Evolutionary conservation across 768 basidiomycete species (phyloP).

Genomic region (Mycena indigotica): DNA sequence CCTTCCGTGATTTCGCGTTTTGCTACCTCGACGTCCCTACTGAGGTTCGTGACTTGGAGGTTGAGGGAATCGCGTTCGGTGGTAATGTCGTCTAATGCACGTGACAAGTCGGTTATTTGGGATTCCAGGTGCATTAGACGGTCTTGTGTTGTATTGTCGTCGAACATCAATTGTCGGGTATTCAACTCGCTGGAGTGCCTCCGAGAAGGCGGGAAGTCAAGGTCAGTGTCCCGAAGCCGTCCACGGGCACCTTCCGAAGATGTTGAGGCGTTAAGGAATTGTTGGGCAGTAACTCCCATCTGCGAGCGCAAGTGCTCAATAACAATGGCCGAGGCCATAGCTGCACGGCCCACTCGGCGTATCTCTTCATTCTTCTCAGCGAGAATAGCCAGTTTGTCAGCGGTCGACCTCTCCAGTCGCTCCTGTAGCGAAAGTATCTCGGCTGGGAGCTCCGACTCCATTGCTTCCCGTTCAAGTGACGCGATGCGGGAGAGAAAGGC

Average conservation of each 20-base stretch:
- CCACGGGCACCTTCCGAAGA: constrained; percentile 24
- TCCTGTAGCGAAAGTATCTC: constrained; percentile 34
- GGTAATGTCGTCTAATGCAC: constrained; percentile 57
- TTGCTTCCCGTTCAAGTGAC: constrained; percentile 19
- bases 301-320: constrained; percentile 40
- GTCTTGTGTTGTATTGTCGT: constrained; percentile 38
- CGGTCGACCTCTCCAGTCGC: constrained; percentile 20
- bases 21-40: constrained; percentile 53
- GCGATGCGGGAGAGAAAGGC: constrained; percentile 56
- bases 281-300: constrained; percentile 25
- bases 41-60: constrained; percentile 67
- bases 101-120: constrained; percentile 46
- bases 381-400: constrained; percentile 23
- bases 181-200: not conserved
- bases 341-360: constrained; percentile 35
- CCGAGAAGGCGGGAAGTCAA: constrained; percentile 27
- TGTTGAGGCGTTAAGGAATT: constrained; percentile 8
- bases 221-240: constrained; percentile 27
- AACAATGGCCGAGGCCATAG: constrained; percentile 40
- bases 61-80: constrained; percentile 66
- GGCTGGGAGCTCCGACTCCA: constrained; percentile 28
- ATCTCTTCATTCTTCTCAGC: constrained; percentile 33
- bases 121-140: constrained; percentile 44
- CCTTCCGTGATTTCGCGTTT: constrained; percentile 58
- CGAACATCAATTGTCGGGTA: constrained; percentile 41